A percentile compares a stretch with the other conserved stretches of the same genome.
phyloP scores from a whole-genome alignment of 129 eudicot species.

The Flaveria ramosissima region DNA sequence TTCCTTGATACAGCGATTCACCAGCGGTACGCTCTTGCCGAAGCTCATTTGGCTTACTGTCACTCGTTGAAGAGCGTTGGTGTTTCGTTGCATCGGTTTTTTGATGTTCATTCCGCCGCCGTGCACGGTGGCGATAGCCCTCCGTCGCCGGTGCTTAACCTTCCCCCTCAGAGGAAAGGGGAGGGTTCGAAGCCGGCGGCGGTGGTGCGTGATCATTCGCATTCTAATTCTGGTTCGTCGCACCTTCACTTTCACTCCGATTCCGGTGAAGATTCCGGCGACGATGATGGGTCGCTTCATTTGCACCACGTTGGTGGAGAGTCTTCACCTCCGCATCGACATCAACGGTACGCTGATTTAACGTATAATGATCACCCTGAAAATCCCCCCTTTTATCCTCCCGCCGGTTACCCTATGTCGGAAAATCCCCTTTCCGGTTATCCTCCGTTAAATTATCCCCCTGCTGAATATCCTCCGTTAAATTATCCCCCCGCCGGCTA shows the following conservation, averaged over 20 bases:
- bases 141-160: conserved; percentile 50
- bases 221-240: conserved; percentile 59
- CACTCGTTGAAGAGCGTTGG: conserved; percentile 51
- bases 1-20: conserved; percentile 44
- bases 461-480: conserved; percentile 17
- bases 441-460: background rate
- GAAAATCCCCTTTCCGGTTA: conserved; percentile 6
- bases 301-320: conserved; percentile 42
- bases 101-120: conserved; percentile 36
- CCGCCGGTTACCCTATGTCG: conserved; percentile 21
- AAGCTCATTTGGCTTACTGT: conserved; percentile 42
- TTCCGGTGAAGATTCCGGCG: conserved; percentile 45
- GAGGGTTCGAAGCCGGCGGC: conserved; percentile 37
- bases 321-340: conserved; percentile 34
- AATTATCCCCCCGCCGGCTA: conserved; percentile 20
- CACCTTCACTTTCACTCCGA: conserved; percentile 76
- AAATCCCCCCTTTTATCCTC: conserved; percentile 19
- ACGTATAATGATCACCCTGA: conserved; percentile 27
- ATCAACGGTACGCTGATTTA: conserved; percentile 34
- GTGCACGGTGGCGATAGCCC: conserved; percentile 24
- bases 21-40: conserved; percentile 34
- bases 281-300: conserved; percentile 44
- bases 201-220: conserved; percentile 38
- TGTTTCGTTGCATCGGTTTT: conserved; percentile 66
- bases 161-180: conserved; percentile 52